These are phyloP conservation scores for Oxytropis ochrocephala DNA, from an alignment of 306 rosid species.

Conservation along the genomic window DNA sequence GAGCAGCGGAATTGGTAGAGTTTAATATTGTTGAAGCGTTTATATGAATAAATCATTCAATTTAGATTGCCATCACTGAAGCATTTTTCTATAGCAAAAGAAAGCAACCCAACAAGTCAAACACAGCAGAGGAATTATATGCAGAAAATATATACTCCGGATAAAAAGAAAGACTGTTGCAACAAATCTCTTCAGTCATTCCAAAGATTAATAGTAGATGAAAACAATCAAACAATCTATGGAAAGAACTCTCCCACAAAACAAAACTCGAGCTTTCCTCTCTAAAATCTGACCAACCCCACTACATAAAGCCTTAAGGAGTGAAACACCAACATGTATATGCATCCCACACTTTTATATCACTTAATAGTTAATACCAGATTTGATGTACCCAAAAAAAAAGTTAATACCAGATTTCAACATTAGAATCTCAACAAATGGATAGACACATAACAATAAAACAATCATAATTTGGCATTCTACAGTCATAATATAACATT, in stretches of 20 bases:
- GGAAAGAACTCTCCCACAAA: neutral
- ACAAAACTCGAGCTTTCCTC: neutral
- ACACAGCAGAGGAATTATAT: neutral
- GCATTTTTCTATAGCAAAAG: neutral
- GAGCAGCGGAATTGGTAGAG: too few species aligned
- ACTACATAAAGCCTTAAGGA: neutral
- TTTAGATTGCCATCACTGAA: neutral
- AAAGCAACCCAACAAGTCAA: neutral
- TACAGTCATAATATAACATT: neutral
- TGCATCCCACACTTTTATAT: neutral
- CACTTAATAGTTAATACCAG: neutral
- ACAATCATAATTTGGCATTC: neutral
- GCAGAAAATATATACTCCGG: neutral
- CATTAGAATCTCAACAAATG: neutral
- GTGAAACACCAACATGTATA: neutral
- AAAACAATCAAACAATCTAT: neutral
- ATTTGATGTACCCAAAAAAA: too few species aligned
- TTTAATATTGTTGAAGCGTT: too few species aligned
- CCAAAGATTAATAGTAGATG: neutral
- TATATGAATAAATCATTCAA: too few species aligned
- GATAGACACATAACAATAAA: neutral
- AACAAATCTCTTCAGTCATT: neutral
- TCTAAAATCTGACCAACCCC: neutral
- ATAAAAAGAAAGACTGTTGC: neutral
- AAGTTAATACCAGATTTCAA: neutral